Evolutionary conservation across 345 rosid genomes (phyloP).

Genomic region (Bretschneidera sinensis): DNA sequence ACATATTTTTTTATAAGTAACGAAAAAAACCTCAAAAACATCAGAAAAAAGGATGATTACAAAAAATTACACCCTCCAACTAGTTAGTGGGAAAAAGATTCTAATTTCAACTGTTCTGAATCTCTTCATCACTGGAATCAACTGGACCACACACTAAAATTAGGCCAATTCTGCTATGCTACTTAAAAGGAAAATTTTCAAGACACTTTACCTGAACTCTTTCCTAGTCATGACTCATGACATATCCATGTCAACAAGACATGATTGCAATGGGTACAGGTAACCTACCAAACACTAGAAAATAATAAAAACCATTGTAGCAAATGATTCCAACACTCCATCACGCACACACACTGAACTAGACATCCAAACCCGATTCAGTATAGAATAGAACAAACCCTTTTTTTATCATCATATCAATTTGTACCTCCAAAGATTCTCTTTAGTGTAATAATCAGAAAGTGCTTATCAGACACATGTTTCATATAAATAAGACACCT

Average conservation of each 20-base stretch:
- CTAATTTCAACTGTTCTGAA: background rate
- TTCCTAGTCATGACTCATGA: background rate
- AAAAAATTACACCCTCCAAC: background rate
- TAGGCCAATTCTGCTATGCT: background rate
- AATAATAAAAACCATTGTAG: too few relatives aligned
- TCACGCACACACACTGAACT: too few relatives aligned
- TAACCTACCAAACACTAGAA: too few relatives aligned
- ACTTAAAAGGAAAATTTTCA: too few relatives aligned
- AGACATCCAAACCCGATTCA: too few relatives aligned
- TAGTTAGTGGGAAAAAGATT: background rate
- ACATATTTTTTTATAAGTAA: background rate
- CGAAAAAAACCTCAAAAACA: background rate
- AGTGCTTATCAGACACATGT: too few relatives aligned
- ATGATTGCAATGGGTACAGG: background rate
- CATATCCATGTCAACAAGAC: background rate
- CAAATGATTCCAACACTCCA: too few relatives aligned
- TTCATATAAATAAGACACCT: too few relatives aligned
- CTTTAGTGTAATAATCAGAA: too few relatives aligned
- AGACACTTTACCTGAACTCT: background rate
- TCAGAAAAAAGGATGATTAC: slow-evolving; percentile 1
- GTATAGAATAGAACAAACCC: too few relatives aligned
- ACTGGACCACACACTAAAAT: background rate
- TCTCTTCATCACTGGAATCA: background rate
- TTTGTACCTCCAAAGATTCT: too few relatives aligned
- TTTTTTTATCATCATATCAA: too few relatives aligned